Evolutionary conservation across 345 rosid species (phyloP).

Genomic region (Melastoma malabathricum): DNA sequence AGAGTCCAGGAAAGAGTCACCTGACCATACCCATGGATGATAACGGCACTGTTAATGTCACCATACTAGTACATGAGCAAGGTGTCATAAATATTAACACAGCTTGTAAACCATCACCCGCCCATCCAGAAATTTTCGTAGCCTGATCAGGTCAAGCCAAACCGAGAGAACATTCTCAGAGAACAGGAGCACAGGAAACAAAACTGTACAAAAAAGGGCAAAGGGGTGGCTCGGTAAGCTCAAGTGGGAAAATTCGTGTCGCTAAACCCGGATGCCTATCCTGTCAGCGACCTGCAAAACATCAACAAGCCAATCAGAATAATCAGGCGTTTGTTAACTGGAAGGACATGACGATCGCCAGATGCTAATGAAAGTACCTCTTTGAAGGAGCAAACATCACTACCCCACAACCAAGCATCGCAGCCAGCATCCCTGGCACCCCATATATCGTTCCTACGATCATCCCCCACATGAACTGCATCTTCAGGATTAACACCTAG

Average conservation of each 20-base stretch:
- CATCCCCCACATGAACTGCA: constrained; percentile 94
- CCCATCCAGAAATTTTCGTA: no score
- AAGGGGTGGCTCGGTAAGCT: not conserved
- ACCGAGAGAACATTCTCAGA: no score
- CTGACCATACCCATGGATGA: no score
- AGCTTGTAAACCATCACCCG: no score
- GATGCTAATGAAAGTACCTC: constrained; percentile 30
- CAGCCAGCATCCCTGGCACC: constrained; percentile 99
- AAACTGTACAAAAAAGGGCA: not conserved
- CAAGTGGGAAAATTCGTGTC: not conserved
- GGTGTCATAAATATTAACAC: no score
- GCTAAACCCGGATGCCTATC: constrained; percentile 59
- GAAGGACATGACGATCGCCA: not conserved
- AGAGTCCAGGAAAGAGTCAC: no score
- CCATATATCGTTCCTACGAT: constrained; percentile 96
- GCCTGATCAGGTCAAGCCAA: no score
- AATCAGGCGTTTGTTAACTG: no score
- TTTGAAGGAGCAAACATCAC: constrained; percentile 74
- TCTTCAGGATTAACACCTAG: constrained; percentile 84
- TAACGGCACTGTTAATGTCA: no score
- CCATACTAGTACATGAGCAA: no score
- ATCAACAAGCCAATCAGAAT: not conserved
- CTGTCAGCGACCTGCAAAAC: constrained; percentile 53
- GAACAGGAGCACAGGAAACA: not conserved
- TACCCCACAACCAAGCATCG: constrained; percentile 99